Base-by-base conservation (phyloP, 2,329 filamentous ascomycete genomes). In the Trichoderma sp. region DNA sequence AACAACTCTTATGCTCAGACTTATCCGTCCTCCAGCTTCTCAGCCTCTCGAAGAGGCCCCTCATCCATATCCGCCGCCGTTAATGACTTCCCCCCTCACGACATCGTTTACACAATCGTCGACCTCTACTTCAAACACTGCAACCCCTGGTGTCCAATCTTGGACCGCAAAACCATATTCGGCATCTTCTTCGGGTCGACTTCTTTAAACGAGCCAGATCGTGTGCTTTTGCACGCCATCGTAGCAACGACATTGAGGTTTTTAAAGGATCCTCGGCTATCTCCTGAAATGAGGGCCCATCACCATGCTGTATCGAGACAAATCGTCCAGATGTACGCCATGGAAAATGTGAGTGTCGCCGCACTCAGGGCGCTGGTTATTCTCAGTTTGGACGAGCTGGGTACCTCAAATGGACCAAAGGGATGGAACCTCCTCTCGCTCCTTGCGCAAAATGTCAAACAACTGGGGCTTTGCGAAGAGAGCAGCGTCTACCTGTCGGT, bases 81-180 rank as follows among this genome's bases (percentile, higher is more conserved):
- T 71, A 80, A 73, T 73, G 79, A 88, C 64, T 82, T 89, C 1
- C 87, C 87, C 2, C 85, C 87, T 0, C 86, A 88, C 69, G 86
- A 89, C 70, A 79, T 89, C 13, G 75, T 88, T 4, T 89, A 88
- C 69, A 84, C 83, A 2, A 77, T 89, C 2, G 85, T 87, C 17
- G 86, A 88, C 69, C 78, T 89, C 8, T 89, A 87, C 76, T 89
- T 89, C 78, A 87, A 87, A 71, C 86, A 89, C 73, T 85, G 87
- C 74, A 88, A 88, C 71, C 86, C 86, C 0, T 89, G 87, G 87
- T 82, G 80, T 59, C 80, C 80, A 0, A 81, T 82, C 13, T 76
- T 82, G 12, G 80, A 82, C 52, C 77, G 80, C 8, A 81, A 82
- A 66, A 79, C 80, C 0, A 81, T 79, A 15, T 78, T 81, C 72